phyloP scores from a whole-genome alignment of 495 filamentous ascomycete genomes.

The Penicillium mononematosum region DNA sequence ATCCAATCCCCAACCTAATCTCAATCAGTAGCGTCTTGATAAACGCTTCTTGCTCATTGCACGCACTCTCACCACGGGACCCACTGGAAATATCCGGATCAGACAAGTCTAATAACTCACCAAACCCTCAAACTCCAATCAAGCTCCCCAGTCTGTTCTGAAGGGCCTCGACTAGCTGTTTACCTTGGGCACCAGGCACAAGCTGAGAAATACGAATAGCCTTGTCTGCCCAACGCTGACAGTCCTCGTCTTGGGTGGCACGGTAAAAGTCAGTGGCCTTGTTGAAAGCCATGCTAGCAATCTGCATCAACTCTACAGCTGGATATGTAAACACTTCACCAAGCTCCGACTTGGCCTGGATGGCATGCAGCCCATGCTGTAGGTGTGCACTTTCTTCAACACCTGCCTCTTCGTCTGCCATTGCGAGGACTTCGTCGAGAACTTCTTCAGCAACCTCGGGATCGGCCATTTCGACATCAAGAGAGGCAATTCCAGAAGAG shows the following conservation, averaged over 20 bases:
- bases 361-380: background rate
- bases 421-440: conserved; percentile 51
- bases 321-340: conserved; percentile 50
- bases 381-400: too few relatives aligned
- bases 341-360: background rate
- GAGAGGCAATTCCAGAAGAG: too few relatives aligned
- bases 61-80: background rate
- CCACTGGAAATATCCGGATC: background rate
- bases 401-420: conserved; percentile 40
- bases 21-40: background rate
- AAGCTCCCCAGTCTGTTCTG: conserved; percentile 54
- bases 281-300: conserved; percentile 74
- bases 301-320: conserved; percentile 70
- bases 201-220: conserved; percentile 62
- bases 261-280: conserved; percentile 71
- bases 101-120: background rate
- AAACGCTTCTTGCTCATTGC: background rate
- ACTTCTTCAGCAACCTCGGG: conserved; percentile 25
- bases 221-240: conserved; percentile 63
- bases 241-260: conserved; percentile 51
- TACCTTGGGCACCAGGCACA: conserved; percentile 42
- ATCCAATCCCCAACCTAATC: background rate
- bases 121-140: conserved; percentile 14
- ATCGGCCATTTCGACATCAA: background rate
- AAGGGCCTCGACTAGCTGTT: conserved; percentile 48